Evolutionary conservation across 129 eudicot species (phyloP).

Genomic region (Dittrichia graveolens): DNA sequence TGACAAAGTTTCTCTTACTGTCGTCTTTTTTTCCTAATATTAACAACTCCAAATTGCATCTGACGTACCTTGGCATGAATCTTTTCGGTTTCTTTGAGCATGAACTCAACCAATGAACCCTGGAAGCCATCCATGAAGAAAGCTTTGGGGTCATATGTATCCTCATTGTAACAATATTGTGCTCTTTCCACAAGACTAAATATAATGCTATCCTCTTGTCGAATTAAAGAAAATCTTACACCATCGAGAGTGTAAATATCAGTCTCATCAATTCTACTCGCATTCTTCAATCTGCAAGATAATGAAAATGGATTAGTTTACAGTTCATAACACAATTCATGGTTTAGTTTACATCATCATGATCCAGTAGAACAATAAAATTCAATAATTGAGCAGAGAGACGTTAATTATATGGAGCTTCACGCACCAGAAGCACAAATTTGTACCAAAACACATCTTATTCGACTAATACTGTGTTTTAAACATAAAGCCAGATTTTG

Average conservation of each 20-base stretch:
- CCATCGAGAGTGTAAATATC: constrained; percentile 75
- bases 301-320: neutral
- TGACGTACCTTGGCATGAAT: constrained; percentile 76
- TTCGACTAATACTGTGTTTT: neutral
- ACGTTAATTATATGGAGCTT: constrained; percentile 7
- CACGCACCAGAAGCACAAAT: no score
- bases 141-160: constrained; percentile 80
- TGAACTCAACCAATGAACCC: constrained; percentile 85
- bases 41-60: constrained; percentile 12
- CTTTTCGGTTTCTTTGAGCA: constrained; percentile 93
- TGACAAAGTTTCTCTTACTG: constrained; percentile 17
- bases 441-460: neutral
- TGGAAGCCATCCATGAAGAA: constrained; percentile 65
- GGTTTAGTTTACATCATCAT: neutral
- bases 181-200: constrained; percentile 92
- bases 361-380: neutral
- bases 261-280: constrained; percentile 73
- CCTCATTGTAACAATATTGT: constrained; percentile 77
- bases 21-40: neutral
- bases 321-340: neutral
- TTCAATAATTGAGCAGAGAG: neutral
- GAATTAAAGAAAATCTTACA: constrained; percentile 68
- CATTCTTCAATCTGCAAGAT: constrained; percentile 42
- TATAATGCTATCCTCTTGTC: constrained; percentile 93
- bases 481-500: neutral